Conservation (phyloP, 441 rosid genomes). For the Populus hybrid region DNA sequence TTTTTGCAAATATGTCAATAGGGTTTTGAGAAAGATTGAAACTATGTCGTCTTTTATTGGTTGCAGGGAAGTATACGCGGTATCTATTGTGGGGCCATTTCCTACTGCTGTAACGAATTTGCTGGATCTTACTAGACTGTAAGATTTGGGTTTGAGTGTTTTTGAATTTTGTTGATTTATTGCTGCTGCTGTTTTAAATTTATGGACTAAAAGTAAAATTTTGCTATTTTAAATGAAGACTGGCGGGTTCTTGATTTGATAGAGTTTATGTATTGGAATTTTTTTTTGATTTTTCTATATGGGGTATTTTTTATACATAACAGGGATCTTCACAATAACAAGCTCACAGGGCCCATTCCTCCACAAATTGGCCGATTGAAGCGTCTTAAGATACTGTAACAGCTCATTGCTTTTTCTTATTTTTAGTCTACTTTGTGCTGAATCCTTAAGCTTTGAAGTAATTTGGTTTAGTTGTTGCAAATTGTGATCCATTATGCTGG, state of each 20-base stretch:
- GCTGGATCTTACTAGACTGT: slow-evolving; percentile 74
- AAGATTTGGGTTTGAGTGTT: slow-evolving; percentile 15
- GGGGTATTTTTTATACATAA: background rate
- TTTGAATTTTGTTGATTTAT: background rate
- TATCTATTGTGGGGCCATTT: slow-evolving; percentile 74
- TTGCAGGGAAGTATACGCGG: slow-evolving; percentile 77
- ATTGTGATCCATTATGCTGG: background rate
- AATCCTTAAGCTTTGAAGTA: background rate
- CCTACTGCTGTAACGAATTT: slow-evolving; percentile 75
- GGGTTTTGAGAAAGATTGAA: background rate
- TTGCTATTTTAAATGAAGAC: background rate
- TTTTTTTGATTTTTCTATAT: background rate
- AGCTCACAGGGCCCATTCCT: slow-evolving; percentile 86
- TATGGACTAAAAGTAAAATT: background rate
- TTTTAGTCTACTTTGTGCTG: background rate
- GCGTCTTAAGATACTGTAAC: slow-evolving; percentile 79
- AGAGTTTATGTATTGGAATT: background rate
- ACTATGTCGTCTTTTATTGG: background rate
- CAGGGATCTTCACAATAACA: slow-evolving; percentile 92
- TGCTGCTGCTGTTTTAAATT: background rate
- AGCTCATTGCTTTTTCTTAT: slow-evolving; percentile 2
- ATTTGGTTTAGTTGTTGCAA: background rate
- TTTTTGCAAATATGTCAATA: background rate
- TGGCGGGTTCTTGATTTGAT: background rate
- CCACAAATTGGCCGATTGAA: slow-evolving; percentile 77